Base-by-base conservation (phyloP, 192 early-diverging fungal genomes). In the Coemansia guatemalensis region DNA sequence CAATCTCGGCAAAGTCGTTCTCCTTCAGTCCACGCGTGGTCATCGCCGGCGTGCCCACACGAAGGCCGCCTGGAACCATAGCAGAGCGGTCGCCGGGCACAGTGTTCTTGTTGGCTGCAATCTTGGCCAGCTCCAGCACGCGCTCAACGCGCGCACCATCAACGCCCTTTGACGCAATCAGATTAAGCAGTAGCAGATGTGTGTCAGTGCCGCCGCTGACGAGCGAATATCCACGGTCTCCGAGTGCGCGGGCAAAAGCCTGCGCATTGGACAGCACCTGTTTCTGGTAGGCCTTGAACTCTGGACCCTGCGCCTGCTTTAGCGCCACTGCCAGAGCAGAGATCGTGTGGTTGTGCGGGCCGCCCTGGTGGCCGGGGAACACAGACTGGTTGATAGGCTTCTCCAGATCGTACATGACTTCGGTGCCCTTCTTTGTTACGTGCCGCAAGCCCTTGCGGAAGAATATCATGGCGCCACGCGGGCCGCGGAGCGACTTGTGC, bases 261-360 rank as follows among this genome's bases (percentile, higher is more conserved):
- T 95, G 90, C 62, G 90, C 89, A 74, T 99, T 99, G 52, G 69
- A 72, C 65, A 99, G 83, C 8, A 98, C 95, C 77, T 95, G 93
- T 52, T 83, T 67, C 82, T 96, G 95, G 81, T 99, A 99, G 59
- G 83, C 86, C 73, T 89, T 89, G 84, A 93, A 99, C 62, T 91
- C 87, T 33, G 89, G 83, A 12, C 84, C 62, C 84, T 95, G 88
- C 23, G 92, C 87, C 81, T 94, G 91, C 75, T 97, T 95, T 55
- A 99, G 82, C 1, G 97, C 95, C 35, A 99, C 95, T 11, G 95
- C 88, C 57, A 99, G 83, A 11, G 95, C 95, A 17, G 92, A 88
- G 64, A 99, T 99, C 48, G 97, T 97, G 86, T 99, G 95, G 87
- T 99, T 99, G 84, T 99, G 97, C 32, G 97, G 97, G 2, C 97